Base-by-base conservation (phyloP, 805 yeast genomes). In the Blastobotrys americana region DNA sequence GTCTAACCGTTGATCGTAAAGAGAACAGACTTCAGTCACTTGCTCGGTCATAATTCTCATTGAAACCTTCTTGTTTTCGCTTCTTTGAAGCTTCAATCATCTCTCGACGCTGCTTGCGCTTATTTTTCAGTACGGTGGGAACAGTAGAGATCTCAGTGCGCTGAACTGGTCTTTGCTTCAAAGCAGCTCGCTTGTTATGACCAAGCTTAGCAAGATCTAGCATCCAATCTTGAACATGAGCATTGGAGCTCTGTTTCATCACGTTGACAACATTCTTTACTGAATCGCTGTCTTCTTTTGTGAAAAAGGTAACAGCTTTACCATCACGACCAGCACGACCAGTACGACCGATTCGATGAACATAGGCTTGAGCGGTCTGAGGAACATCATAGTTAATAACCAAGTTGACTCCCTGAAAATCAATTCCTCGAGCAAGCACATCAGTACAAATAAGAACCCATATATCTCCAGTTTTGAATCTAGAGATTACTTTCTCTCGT, bases 391-490 rank as follows among this genome's bases (percentile, higher is more conserved):
- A 93, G 66, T 93, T 93, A 53, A 93, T 85, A 34, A 93, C 97
- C 47, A 94, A 63, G 59, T 89, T 93, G 41, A 93, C 90, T 44
- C 97, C 97, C 59, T 87, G 87, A 69, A 93, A 93, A 64, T 93
- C 98, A 47, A 93, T 85, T 71, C 99, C 99, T 68, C 99, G 78
- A 2, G 97, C 83, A 44, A 93, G 69, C 39, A 93, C 96, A 65
- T 93, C 99, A 0, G 99, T 93, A 63, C 97, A 88, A 43, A 93
- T 90, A 51, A 93, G 72, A 38, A 93, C 95, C 98, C 98, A 93
- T 23, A 89, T 72, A 23, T 90, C 94, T 21, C 98, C 99, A 44
- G 73, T 75, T 62, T 80, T 85, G 68, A 93, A 93, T 53, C 84
- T 71, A 58, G 84, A 84, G 49, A 93, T 84, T 16, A 84, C 84